Conservation (phyloP, 345 rosid genomes). For the Cardamine resedifolia region DNA sequence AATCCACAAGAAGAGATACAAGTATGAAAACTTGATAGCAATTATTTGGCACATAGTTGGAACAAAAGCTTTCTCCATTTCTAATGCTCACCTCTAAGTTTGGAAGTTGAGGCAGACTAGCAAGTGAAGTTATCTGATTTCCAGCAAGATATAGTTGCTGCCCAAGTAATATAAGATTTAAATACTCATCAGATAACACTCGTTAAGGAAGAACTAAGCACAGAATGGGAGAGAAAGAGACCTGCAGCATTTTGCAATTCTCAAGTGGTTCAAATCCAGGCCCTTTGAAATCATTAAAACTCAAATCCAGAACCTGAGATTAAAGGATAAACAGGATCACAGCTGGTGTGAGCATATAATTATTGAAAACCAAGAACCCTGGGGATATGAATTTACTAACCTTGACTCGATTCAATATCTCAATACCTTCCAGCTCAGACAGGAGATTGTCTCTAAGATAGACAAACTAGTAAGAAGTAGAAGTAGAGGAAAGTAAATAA, state of each 20-base stretch:
- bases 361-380: background rate
- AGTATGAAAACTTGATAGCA: conserved; percentile 13
- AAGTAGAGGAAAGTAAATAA: background rate
- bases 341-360: conserved; percentile 9
- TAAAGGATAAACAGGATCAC: conserved; percentile 8
- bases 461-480: conserved; percentile 72
- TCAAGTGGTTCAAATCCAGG: conserved; percentile 98
- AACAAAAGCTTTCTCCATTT: conserved; percentile 16
- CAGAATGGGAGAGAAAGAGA: conserved; percentile 38
- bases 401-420: conserved; percentile 91
- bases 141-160: conserved; percentile 99
- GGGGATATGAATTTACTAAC: conserved; percentile 46
- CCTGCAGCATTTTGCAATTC: conserved; percentile 93
- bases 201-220: conserved; percentile 8
- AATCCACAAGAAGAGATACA: conserved; percentile 3
- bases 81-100: conserved; percentile 76
- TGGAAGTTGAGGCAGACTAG: conserved; percentile 93
- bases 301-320: conserved; percentile 90
- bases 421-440: conserved; percentile 84
- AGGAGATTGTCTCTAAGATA: conserved; percentile 96
- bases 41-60: background rate
- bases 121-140: conserved; percentile 90
- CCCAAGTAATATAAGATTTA: conserved; percentile 38
- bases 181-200: conserved; percentile 17
- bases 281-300: conserved; percentile 98